Conservation (phyloP, 2,329 filamentous ascomycete genomes). For the Chrysoporthe deuterocubensis region DNA sequence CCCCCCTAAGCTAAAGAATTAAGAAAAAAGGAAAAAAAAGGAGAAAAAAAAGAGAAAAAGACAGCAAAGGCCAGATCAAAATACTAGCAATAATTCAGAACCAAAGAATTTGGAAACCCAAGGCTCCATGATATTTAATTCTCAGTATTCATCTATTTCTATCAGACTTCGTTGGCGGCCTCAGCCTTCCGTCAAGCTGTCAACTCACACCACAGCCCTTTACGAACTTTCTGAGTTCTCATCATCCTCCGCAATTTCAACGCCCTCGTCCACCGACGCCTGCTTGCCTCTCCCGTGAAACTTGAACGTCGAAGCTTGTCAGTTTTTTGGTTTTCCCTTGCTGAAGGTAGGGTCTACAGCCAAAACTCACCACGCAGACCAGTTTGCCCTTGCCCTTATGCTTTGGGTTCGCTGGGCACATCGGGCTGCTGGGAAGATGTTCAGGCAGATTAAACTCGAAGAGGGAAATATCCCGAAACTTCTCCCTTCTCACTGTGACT, state of each 20-base stretch:
- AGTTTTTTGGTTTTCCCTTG: background rate
- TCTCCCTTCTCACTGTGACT: constrained; percentile 33
- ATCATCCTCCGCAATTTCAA: background rate
- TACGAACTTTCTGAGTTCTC: background rate
- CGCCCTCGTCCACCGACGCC: constrained; percentile 1
- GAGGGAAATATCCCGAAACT: constrained; percentile 26
- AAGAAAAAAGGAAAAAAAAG: background rate
- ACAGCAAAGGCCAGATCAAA: background rate
- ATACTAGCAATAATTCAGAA: background rate
- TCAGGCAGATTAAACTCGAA: constrained; percentile 57
- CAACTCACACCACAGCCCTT: background rate
- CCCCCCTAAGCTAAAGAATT: background rate
- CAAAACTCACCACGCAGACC: constrained; percentile 47
- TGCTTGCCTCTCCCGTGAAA: constrained; percentile 29
- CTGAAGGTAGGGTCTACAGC: background rate
- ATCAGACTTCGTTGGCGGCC: background rate
- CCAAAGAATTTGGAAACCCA: background rate
- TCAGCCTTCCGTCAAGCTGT: background rate
- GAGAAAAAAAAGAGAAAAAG: background rate
- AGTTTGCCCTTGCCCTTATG: constrained; percentile 50
- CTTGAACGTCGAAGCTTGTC: constrained; percentile 2
- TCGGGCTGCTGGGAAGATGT: constrained; percentile 54
- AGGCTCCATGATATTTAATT: background rate
- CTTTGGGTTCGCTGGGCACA: constrained; percentile 54
- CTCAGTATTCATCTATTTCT: background rate